phyloP scores from a whole-genome alignment of 495 filamentous ascomycete species.

The Trichoderma gamsii region DNA sequence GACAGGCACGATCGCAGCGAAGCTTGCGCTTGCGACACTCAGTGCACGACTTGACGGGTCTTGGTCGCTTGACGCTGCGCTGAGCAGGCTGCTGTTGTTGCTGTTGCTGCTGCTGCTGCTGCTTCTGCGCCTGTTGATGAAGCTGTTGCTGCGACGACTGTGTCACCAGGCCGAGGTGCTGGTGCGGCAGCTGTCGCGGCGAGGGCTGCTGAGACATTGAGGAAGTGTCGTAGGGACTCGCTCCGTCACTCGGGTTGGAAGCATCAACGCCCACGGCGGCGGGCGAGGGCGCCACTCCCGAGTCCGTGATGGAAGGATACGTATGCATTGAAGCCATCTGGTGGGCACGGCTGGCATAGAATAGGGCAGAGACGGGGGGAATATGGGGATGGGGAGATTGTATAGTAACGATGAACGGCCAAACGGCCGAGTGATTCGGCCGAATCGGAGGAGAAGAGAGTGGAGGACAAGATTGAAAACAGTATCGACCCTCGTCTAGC shows the following conservation, averaged over 20 bases:
- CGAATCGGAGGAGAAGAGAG: not conserved
- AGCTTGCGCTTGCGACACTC: constrained; percentile 53
- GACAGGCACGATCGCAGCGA: constrained; percentile 51
- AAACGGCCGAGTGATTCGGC: constrained; percentile 11
- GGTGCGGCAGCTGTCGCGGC: constrained; percentile 7
- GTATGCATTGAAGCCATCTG: constrained; percentile 12
- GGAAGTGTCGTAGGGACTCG: constrained; percentile 10
- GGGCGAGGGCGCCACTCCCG: not conserved
- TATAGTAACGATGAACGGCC: not conserved
- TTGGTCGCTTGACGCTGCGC: constrained; percentile 35
- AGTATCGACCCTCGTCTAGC: not conserved
- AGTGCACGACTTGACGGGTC: constrained; percentile 38
- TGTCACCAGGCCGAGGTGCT: not conserved
- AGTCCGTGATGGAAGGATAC: not conserved
- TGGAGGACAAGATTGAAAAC: not conserved
- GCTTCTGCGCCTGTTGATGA: constrained; percentile 1
- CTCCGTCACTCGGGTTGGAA: constrained; percentile 3
- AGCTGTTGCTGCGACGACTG: not conserved
- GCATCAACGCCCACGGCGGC: constrained; percentile 1
- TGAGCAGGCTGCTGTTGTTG: not conserved
- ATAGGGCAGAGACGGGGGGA: not conserved
- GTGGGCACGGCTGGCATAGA: not conserved
- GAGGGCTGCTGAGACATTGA: constrained; percentile 7
- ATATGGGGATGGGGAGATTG: not conserved
- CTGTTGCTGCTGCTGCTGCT: constrained; percentile 11